phyloP scores from a whole-genome alignment of 805 yeast species.

The Candida coleopterorum region DNA sequence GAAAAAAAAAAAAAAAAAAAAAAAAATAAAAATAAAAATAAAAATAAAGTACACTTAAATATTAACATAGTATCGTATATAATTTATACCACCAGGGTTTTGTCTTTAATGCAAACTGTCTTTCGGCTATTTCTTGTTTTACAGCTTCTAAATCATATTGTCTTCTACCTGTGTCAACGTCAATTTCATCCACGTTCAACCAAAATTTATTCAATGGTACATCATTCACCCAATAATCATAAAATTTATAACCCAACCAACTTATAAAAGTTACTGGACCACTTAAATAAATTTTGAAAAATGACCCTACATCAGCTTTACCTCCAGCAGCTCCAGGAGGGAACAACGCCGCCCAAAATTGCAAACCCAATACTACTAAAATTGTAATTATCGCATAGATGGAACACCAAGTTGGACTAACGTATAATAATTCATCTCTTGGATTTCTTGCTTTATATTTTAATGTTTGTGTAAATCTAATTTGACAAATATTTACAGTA shows the following conservation, averaged over 20 bases:
- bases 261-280: conserved; percentile 36
- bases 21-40: too few relatives aligned
- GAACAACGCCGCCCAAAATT: conserved; percentile 37
- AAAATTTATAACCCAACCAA: conserved; percentile 50
- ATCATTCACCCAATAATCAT: conserved; percentile 23
- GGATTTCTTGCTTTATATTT: conserved; percentile 17
- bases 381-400: conserved; percentile 28
- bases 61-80: conserved; percentile 15
- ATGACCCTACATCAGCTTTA: conserved; percentile 31
- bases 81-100: conserved; percentile 13
- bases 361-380: conserved; percentile 24
- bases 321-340: conserved; percentile 29
- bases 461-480: conserved; percentile 26
- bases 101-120: conserved; percentile 10
- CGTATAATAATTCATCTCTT: conserved; percentile 27
- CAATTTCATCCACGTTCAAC: conserved; percentile 47
- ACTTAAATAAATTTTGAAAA: conserved; percentile 55
- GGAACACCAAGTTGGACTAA: conserved; percentile 28
- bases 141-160: conserved; percentile 50
- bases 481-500: conserved; percentile 26
- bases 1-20: too few relatives aligned
- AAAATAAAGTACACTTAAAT: too few relatives aligned
- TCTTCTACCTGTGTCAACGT: conserved; percentile 60
- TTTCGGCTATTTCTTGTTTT: conserved; percentile 50
- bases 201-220: conserved; percentile 29